Conservation (phyloP, 1,284 basidiomycete genomes). For the Pyrrhoderma noxium region DNA sequence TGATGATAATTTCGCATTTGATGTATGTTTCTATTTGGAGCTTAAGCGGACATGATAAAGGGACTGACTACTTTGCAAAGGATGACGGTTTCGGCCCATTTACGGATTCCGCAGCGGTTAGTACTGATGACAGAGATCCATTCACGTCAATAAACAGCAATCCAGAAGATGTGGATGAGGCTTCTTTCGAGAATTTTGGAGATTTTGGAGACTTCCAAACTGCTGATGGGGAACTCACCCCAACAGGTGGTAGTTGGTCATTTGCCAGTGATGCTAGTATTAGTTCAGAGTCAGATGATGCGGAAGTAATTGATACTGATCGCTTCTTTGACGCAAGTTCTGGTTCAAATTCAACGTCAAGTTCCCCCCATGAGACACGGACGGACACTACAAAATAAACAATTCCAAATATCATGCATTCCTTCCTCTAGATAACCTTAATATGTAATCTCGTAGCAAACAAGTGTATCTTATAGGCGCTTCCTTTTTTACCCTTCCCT, state of each 20-base stretch:
- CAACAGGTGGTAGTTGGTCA: constrained; percentile 63
- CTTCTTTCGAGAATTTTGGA: constrained; percentile 59
- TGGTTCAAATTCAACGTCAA: neutral
- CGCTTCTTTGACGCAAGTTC: neutral
- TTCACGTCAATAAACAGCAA: constrained; percentile 44
- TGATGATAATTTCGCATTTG: constrained; percentile 47
- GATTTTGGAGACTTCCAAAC: constrained; percentile 77
- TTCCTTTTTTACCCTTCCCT: neutral
- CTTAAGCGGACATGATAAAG: no score
- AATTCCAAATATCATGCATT: neutral
- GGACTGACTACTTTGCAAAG: constrained; percentile 25
- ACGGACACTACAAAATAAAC: constrained; percentile 11
- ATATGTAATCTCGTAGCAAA: neutral
- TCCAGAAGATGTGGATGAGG: constrained; percentile 43
- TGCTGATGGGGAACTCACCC: constrained; percentile 51
- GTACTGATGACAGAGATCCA: constrained; percentile 33
- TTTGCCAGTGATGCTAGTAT: constrained; percentile 41
- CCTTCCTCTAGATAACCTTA: neutral
- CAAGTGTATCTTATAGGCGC: constrained; percentile 5
- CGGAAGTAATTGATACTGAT: constrained; percentile 12
- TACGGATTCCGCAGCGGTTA: constrained; percentile 48
- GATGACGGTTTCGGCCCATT: constrained; percentile 69
- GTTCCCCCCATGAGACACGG: constrained; percentile 14
- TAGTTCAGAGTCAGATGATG: constrained; percentile 25
- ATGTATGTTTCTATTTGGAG: constrained; percentile 26